These are phyloP conservation scores for Zizania palustris DNA, from an alignment of 202 grass and related monocot genomes.

Conservation along the genomic window DNA sequence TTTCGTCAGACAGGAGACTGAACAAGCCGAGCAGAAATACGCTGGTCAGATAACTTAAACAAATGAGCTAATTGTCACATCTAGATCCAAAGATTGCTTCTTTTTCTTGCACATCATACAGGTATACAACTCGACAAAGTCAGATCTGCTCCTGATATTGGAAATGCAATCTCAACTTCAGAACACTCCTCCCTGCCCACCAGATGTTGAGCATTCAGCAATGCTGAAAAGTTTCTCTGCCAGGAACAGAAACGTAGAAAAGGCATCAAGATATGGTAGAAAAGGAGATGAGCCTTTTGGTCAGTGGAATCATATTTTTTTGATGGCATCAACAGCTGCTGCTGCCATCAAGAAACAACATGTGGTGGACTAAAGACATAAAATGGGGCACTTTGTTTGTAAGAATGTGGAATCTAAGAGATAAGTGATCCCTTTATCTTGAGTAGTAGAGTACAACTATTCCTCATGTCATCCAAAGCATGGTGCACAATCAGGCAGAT, in stretches of 20 bases:
- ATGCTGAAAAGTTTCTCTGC: conserved; percentile 13
- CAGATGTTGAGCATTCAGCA: conserved; percentile 25
- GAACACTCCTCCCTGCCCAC: neutral
- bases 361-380: conserved; percentile 32
- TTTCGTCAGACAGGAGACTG: conserved; percentile 37
- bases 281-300: conserved; percentile 24
- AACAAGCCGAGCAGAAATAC: conserved; percentile 33
- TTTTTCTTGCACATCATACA: conserved; percentile 8
- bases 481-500: conserved; percentile 15
- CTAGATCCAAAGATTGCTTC: conserved; percentile 35
- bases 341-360: conserved; percentile 33
- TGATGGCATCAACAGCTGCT: conserved; percentile 9
- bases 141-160: conserved; percentile 51
- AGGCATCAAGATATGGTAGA: conserved; percentile 24
- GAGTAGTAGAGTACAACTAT: conserved; percentile 29
- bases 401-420: conserved; percentile 31
- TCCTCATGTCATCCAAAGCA: conserved; percentile 46
- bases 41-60: conserved; percentile 45
- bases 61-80: conserved; percentile 39
- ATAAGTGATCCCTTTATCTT: conserved; percentile 23
- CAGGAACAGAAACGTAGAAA: conserved; percentile 26
- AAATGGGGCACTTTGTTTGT: conserved; percentile 33
- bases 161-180: conserved; percentile 26
- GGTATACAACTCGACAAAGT: conserved; percentile 36
- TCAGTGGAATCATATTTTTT: conserved; percentile 44